These are phyloP conservation scores for Acanthamoeba culbertsoni DNA, from an alignment of 208 protist species.

Conservation along the genomic window DNA sequence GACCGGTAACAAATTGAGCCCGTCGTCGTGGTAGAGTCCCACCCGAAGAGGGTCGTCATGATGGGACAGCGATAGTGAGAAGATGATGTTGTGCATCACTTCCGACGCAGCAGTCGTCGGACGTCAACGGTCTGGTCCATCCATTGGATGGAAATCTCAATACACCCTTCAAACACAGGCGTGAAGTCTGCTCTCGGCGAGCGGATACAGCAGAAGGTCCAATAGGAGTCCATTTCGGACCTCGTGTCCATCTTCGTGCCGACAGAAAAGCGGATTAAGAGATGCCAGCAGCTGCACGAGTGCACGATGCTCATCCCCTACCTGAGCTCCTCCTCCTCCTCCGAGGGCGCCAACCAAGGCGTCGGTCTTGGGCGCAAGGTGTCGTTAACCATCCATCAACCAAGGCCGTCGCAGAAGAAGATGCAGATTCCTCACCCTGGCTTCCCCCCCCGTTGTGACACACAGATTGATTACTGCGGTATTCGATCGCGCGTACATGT, in stretches of 20 bases:
- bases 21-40: too few relatives aligned
- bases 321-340: not conserved
- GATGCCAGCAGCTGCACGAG: constrained; percentile 58
- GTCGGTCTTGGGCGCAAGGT: not conserved
- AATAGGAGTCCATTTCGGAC: not conserved
- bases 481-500: constrained; percentile 49
- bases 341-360: not conserved
- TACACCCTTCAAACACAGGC: not conserved
- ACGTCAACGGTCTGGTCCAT: constrained; percentile 83
- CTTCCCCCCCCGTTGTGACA: not conserved
- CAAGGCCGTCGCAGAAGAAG: not conserved
- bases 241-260: constrained; percentile 57
- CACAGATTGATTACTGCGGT: constrained; percentile 38
- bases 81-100: not conserved
- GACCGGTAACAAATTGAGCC: not conserved
- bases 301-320: constrained; percentile 54
- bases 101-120: constrained; percentile 81
- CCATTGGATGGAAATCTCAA: not conserved
- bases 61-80: too few relatives aligned
- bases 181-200: constrained; percentile 64
- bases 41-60: too few relatives aligned
- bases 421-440: not conserved
- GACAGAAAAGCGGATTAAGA: not conserved
- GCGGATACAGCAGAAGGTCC: constrained; percentile 59
- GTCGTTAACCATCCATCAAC: not conserved